Percentiles rank a stretch among this genome's conserved stretches.
phyloP scores from a whole-genome alignment of 169 alveolate genomes.

The Perkinsus marinus region DNA sequence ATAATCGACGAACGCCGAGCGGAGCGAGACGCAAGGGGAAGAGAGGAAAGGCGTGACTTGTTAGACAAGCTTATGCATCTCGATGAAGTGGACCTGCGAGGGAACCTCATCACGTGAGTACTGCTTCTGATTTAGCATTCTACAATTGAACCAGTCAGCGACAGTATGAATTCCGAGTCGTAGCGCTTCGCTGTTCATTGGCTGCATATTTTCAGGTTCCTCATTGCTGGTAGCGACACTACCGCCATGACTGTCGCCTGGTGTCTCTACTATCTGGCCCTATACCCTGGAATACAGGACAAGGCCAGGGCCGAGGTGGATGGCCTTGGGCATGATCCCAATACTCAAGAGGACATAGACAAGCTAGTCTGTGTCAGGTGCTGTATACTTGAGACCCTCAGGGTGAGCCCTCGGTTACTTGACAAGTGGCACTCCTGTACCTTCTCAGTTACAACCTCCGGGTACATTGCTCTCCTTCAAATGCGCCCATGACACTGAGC shows the following conservation, averaged over 20 bases:
- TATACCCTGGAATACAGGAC: not conserved
- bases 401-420: not conserved
- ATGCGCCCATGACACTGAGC: too few species aligned
- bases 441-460: not conserved
- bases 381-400: not conserved
- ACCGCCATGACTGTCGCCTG: not conserved
- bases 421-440: not conserved
- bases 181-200: too few species aligned
- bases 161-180: too few species aligned
- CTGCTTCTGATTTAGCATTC: not conserved
- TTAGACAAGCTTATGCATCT: not conserved
- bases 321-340: not conserved
- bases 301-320: not conserved
- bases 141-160: not conserved
- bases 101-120: not conserved
- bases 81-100: not conserved
- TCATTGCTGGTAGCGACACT: not conserved
- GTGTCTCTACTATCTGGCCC: not conserved
- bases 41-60: not conserved
- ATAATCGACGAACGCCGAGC: not conserved
- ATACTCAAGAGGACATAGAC: not conserved
- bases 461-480: not conserved
- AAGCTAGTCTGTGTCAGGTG: not conserved
- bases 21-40: not conserved
- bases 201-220: not conserved